phyloP scores from a whole-genome alignment of 2,329 filamentous ascomycete genomes.

The Alternaria dauci region DNA sequence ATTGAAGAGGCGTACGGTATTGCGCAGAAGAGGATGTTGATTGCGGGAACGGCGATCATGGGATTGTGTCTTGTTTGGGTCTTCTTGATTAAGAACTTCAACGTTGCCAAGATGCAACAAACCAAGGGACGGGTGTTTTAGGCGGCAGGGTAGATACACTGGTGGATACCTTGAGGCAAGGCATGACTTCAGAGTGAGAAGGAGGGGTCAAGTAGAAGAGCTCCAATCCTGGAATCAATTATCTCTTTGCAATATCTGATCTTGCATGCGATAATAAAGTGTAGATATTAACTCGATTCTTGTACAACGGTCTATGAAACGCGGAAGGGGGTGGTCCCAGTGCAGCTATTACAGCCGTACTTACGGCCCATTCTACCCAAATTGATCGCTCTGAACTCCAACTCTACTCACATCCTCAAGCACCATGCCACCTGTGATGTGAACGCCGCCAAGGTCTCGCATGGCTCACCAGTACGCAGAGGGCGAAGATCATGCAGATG shows the following conservation, averaged over 20 bases:
- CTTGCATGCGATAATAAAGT: background rate
- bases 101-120: constrained; percentile 47
- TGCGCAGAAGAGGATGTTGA: constrained; percentile 54
- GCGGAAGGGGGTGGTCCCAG: background rate
- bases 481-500: constrained; percentile 35
- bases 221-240: background rate
- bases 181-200: background rate
- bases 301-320: background rate
- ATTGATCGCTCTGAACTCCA: background rate
- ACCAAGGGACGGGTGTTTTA: constrained; percentile 42
- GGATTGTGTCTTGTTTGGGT: constrained; percentile 37
- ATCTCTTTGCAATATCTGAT: background rate
- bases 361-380: background rate
- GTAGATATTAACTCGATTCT: background rate
- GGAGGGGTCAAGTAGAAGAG: background rate
- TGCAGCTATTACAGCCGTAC: background rate
- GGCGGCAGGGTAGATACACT: background rate
- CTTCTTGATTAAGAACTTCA: constrained; percentile 45
- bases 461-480: constrained; percentile 36
- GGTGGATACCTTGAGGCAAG: background rate
- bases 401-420: background rate
- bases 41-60: constrained; percentile 43
- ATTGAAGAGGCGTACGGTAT: constrained; percentile 42
- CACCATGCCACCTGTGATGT: background rate
- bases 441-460: constrained; percentile 1